Evolutionary conservation across 1,284 basidiomycete species (phyloP).

Genomic region (Leccinum variabile): DNA sequence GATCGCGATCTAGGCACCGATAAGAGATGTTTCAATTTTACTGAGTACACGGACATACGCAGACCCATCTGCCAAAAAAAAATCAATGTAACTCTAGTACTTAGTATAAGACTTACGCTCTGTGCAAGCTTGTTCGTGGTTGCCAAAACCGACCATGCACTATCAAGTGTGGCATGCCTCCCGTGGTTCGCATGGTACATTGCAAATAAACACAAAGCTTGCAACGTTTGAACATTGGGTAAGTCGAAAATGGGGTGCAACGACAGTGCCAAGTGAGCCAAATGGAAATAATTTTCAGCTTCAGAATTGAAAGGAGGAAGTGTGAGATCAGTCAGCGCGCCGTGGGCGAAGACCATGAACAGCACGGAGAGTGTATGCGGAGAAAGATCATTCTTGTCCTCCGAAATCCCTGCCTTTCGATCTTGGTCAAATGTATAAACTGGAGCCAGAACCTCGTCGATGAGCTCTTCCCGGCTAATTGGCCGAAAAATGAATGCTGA

Average conservation of each 20-base stretch:
- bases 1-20: slow-evolving; percentile 53
- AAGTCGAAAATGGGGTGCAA: slow-evolving; percentile 63
- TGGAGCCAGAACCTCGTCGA: slow-evolving; percentile 60
- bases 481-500: slow-evolving; percentile 61
- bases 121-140: slow-evolving; percentile 56
- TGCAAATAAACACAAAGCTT: slow-evolving; percentile 56
- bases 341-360: slow-evolving; percentile 59
- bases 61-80: slow-evolving; percentile 47
- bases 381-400: slow-evolving; percentile 35
- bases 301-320: slow-evolving; percentile 58
- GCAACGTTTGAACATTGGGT: slow-evolving; percentile 59
- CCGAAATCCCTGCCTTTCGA: slow-evolving; percentile 33
- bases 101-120: slow-evolving; percentile 44
- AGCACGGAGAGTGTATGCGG: slow-evolving; percentile 58
- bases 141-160: slow-evolving; percentile 47
- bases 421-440: slow-evolving; percentile 56
- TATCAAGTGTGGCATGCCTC: slow-evolving; percentile 52
- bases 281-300: slow-evolving; percentile 59
- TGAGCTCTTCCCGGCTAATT: slow-evolving; percentile 62
- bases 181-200: slow-evolving; percentile 56
- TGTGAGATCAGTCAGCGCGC: slow-evolving; percentile 63
- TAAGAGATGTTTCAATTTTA: slow-evolving; percentile 9
- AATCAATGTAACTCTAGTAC: slow-evolving; percentile 12
- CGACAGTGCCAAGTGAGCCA: slow-evolving; percentile 56
- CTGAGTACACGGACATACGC: slow-evolving; percentile 40